Evolutionary conservation across 2,329 filamentous ascomycete species (phyloP).

Genomic region (Madurella mycetomatis): DNA sequence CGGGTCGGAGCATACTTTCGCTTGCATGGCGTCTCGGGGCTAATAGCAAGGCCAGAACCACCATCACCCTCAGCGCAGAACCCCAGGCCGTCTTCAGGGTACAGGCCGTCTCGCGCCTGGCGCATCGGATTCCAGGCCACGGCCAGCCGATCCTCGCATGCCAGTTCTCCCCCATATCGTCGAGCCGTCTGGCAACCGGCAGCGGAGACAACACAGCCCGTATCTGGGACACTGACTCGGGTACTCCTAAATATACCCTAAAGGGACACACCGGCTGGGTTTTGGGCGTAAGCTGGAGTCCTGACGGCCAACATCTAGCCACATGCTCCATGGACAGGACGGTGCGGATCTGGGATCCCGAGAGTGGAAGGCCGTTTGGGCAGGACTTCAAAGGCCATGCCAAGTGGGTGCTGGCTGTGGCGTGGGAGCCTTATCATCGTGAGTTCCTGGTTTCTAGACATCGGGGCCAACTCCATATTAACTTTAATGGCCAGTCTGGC

Average conservation of each 20-base stretch:
- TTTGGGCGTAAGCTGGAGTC: constrained; percentile 79
- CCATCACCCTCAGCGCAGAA: constrained; percentile 51
- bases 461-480: neutral
- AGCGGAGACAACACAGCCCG: constrained; percentile 87
- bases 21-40: constrained; percentile 22
- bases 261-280: constrained; percentile 90
- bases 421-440: constrained; percentile 88
- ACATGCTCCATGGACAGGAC: constrained; percentile 93
- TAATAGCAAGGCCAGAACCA: constrained; percentile 26
- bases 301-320: constrained; percentile 74
- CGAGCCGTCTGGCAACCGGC: constrained; percentile 76
- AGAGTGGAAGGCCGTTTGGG: constrained; percentile 70
- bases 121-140: constrained; percentile 83
- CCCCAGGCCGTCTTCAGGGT: constrained; percentile 94
- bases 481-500: constrained; percentile 46
- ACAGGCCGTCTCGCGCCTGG: constrained; percentile 84
- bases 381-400: constrained; percentile 75
- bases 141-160: constrained; percentile 84
- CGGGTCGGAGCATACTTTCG: constrained; percentile 9
- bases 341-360: constrained; percentile 83
- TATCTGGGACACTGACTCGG: constrained; percentile 93
- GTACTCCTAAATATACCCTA: constrained; percentile 79
- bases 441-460: neutral
- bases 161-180: constrained; percentile 77
- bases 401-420: constrained; percentile 82